phyloP scores from a whole-genome alignment of 2,329 filamentous ascomycete genomes.

The Alternaria arbusti region DNA sequence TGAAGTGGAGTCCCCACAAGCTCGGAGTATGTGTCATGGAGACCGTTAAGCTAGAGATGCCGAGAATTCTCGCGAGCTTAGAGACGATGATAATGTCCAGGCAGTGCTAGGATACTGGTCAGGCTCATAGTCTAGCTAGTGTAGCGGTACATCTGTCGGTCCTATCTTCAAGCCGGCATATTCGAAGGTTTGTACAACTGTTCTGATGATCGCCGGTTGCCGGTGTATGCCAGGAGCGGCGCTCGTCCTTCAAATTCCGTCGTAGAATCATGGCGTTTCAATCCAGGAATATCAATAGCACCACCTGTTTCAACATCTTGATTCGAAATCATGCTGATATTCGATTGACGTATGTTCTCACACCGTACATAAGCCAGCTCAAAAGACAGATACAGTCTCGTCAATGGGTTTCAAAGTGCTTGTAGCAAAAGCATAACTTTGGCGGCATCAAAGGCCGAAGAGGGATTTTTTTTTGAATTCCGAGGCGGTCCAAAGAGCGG shows the following conservation, averaged over 20 bases:
- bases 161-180: neutral
- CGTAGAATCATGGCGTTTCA: neutral
- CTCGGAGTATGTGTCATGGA: neutral
- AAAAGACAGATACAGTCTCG: neutral
- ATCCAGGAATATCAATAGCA: neutral
- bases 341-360: neutral
- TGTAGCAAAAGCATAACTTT: neutral
- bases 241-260: neutral
- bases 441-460: neutral
- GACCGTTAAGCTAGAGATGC: neutral
- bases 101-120: neutral
- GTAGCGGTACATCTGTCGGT: neutral
- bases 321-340: neutral
- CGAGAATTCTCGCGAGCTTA: neutral
- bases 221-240: neutral
- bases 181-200: neutral
- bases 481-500: too few relatives aligned
- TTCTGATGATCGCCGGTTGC: neutral
- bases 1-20: neutral
- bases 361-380: neutral
- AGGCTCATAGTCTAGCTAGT: neutral
- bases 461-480: neutral
- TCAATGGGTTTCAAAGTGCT: neutral
- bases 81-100: neutral
- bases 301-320: neutral